Evolutionary conservation across 257 asterid species (phyloP).

Genomic region (Petunia secreta): DNA sequence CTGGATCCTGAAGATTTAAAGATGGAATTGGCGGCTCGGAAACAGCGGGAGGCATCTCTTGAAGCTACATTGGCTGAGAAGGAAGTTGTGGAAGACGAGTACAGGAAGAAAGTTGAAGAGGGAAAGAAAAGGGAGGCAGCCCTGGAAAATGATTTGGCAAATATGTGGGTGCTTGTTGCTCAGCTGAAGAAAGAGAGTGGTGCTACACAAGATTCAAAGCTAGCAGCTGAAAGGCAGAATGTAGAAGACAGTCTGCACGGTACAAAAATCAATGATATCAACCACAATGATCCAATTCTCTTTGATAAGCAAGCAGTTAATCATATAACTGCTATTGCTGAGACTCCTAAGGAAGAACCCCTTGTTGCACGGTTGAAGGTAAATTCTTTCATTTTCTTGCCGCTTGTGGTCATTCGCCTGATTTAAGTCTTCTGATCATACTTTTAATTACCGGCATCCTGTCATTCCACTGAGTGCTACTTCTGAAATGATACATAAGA

Average conservation of each 20-base stretch:
- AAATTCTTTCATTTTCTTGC: constrained; percentile 27
- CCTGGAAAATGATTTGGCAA: constrained; percentile 93
- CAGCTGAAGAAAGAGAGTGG: constrained; percentile 83
- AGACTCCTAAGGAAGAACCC: constrained; percentile 71
- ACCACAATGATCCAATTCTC: constrained; percentile 42
- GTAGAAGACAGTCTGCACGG: constrained; percentile 42
- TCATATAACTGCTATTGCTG: constrained; percentile 43
- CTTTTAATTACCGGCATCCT: not conserved
- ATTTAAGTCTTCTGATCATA: not conserved
- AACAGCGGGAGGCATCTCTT: constrained; percentile 80
- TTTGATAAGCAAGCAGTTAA: constrained; percentile 45
- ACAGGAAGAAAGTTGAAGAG: constrained; percentile 76
- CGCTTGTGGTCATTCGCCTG: not conserved
- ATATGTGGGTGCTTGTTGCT: constrained; percentile 99
- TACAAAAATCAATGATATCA: constrained; percentile 47
- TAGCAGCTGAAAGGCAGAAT: constrained; percentile 42
- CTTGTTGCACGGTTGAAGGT: constrained; percentile 95
- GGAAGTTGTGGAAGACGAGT: constrained; percentile 81
- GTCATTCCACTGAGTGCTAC: not conserved
- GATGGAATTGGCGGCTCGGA: constrained; percentile 90
- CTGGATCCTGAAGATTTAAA: constrained; percentile 80
- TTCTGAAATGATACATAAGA: constrained; percentile 5
- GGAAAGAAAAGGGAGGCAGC: constrained; percentile 88
- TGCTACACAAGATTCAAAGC: constrained; percentile 47
- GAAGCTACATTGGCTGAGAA: constrained; percentile 93